Base-by-base conservation (phyloP, 2,329 filamentous ascomycete genomes). In the Xylariales sp. region DNA sequence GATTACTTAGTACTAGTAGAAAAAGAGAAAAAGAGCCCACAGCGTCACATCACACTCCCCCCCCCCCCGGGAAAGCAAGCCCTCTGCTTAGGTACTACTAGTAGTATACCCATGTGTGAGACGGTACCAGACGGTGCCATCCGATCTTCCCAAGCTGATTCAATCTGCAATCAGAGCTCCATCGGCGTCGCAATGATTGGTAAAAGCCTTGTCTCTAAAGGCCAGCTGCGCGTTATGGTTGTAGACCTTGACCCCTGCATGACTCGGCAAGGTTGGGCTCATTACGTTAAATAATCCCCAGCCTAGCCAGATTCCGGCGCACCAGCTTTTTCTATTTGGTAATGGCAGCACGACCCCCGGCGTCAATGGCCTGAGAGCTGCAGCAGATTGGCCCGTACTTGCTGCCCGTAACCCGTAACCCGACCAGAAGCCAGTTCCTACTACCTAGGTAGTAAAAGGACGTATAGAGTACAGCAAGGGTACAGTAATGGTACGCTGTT, bases 221-320 rank as follows among this genome's bases (percentile, higher is more conserved):
- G 64, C 57, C 53, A 48, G 53, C 49, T 58, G 50, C 46, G 30
- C 53, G 52, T 58, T 58, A 50, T 62, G 52, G 56, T 59, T 59
- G 45, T 45, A 55, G 41, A 52, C 52, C 56, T 41, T 28, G 66
- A 69, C 69, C 70, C 70, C 66, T 72, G 70, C 70, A 70, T 71
- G 72, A 73, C 70, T 76, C 73, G 75, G 72, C 63, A 72, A 70
- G 70, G 71, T 76, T 74, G 77, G 77, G 72, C 78, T 54, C 76
- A 83, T 85, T 85, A 85, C 83, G 83, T 85, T 82, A 84, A 75
- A 81, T 73, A 77, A 80, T 79, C 79, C 76, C 72, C 72, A 71
- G 76, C 74, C 74, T 76, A 78, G 76, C 77, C 75, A 72, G 69
- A 73, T 68, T 70, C 71, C 69, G 69, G 67, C 74, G 68, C 69